Evolutionary conservation across 257 asterid genomes (phyloP).

Genomic region (Verbascum thapsus): DNA sequence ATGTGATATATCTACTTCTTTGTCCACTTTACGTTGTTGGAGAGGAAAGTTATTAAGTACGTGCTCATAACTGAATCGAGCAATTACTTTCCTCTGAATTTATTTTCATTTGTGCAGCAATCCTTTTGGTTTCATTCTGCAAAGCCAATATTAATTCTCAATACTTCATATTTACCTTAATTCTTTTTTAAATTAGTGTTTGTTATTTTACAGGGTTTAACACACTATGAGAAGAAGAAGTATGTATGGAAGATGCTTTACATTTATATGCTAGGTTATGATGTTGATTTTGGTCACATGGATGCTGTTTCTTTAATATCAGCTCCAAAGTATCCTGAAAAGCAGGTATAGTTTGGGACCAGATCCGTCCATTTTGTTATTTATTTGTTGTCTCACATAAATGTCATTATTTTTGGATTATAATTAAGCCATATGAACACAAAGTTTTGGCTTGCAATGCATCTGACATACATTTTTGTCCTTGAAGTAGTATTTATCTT

Average conservation of each 20-base stretch:
- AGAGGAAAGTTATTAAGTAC: slow-evolving; percentile 9
- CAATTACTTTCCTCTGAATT: slow-evolving; percentile 20
- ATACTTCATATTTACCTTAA: slow-evolving; percentile 17
- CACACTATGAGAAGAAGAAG: slow-evolving; percentile 97
- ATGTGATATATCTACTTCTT: slow-evolving; percentile 7
- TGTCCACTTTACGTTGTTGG: slow-evolving; percentile 16
- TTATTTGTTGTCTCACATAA: slow-evolving; percentile 1
- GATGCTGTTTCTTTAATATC: slow-evolving; percentile 98
- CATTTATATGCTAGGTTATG: slow-evolving; percentile 97
- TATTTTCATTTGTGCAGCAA: neutral
- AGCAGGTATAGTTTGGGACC: slow-evolving; percentile 65
- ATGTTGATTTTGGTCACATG: slow-evolving; percentile 99
- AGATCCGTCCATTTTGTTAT: slow-evolving; percentile 8
- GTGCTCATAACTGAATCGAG: neutral
- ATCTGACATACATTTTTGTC: neutral
- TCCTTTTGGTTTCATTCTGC: neutral
- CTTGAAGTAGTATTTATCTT: slow-evolving; percentile 5
- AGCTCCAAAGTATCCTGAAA: slow-evolving; percentile 99
- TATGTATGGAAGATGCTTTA: slow-evolving; percentile 99
- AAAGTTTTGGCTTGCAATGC: neutral
- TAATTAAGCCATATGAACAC: slow-evolving; percentile 11
- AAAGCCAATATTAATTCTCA: slow-evolving; percentile 1
- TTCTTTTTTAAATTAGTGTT: slow-evolving; percentile 14
- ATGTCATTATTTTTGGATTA: neutral
- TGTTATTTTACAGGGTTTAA: slow-evolving; percentile 61